Base-by-base conservation (phyloP, 164 flowering plant species). In the Umbilicus rupestris region DNA sequence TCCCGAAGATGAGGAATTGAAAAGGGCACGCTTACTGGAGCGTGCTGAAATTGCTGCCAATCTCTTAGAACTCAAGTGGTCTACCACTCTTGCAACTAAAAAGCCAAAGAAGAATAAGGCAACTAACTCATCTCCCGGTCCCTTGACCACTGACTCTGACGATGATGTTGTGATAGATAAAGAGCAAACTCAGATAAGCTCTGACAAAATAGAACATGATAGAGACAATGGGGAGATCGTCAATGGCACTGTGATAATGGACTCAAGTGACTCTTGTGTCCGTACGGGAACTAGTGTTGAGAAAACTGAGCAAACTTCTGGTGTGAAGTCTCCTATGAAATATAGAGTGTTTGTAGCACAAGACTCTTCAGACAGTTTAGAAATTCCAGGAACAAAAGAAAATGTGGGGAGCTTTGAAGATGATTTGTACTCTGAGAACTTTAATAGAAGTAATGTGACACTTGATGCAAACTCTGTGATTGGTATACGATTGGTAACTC, bases 311-410 rank as follows among this genome's bases (percentile, higher is more conserved):
- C 69, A 66, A 39, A 39, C 69, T 28, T 31, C 77, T 44, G 76
- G 80, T 77, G 76, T 70, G 68, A 75, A 64, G 69, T 49, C 70
- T 71, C 41, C 65, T 29, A 17, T 22, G 47, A 63, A 69, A 41
- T 64, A 66, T 65, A 47, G 59, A n/a, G 29, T 59, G 9, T 35
- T 52, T 26, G 24, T 50, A 35, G 57, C 62, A 33, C 65, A 58
- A 30, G 71, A 64, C 28, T 59, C 39, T 35, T 68, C 66, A 24
- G 55, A 47, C 15, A 49, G 30, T 60, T 28, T 49, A 69, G 46
- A 10, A 16, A 19, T 57, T 60, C 62, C 55, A 5, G 24, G 39
- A 39, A 70, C 57, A 26, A 39, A 30, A 17, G 41, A 29, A 30
- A 67, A 39, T 8, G 12, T 3, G 47, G 24, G 17, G 35, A 26